Evolutionary conservation across 345 rosid species (phyloP).

Genomic region (Aurinia saxatilis): DNA sequence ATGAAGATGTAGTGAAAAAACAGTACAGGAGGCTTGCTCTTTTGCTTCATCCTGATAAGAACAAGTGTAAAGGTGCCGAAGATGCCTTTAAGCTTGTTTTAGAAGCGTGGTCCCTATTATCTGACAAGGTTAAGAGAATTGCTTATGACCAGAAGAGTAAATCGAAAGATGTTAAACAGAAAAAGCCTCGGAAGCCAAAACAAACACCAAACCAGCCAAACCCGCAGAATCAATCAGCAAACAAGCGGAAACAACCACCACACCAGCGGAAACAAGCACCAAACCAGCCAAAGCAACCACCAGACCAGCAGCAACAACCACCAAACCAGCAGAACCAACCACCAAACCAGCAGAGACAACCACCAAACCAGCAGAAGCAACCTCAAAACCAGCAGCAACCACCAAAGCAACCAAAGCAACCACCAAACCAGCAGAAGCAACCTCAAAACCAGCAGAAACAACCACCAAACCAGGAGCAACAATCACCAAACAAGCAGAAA

Average conservation of each 20-base stretch:
- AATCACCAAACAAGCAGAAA: background rate
- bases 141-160: conserved; percentile 64
- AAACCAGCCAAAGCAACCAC: too few species aligned
- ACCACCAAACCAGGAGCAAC: background rate
- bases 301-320: background rate
- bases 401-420: background rate
- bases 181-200: conserved; percentile 25
- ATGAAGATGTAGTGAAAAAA: conserved; percentile 52
- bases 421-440: background rate
- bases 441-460: background rate
- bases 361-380: too few species aligned
- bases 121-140: conserved; percentile 60
- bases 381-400: too few species aligned
- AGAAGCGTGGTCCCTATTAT: conserved; percentile 66
- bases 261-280: background rate
- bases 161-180: conserved; percentile 27
- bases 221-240: background rate
- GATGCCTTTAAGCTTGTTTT: conserved; percentile 77
- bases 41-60: conserved; percentile 87
- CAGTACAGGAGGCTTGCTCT: conserved; percentile 64
- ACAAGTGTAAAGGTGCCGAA: conserved; percentile 69
- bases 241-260: background rate
- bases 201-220: background rate
- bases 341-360: conserved; percentile 5
- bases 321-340: background rate